Conservation (phyloP, 129 eudicot genomes). For the Silybum marianum region DNA sequence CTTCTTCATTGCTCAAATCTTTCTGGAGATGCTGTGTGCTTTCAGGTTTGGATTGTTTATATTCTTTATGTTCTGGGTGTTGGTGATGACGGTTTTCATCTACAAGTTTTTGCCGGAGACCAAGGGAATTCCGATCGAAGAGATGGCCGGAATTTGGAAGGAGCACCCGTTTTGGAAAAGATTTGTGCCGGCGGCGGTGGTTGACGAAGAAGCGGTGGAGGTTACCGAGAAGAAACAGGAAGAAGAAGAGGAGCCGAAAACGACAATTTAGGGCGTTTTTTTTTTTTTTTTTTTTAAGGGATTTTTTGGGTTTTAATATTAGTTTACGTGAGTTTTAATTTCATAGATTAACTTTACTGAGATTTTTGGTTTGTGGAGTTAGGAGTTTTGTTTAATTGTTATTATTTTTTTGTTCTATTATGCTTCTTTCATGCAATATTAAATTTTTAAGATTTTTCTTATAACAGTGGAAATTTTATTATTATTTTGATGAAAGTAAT, state of each 20-base stretch:
- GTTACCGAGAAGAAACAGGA: background rate
- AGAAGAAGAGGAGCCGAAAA: background rate
- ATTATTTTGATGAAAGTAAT: background rate
- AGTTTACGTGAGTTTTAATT: background rate
- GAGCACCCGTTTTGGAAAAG: constrained; percentile 43
- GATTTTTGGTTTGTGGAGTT: background rate
- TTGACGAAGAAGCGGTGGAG: constrained; percentile 15
- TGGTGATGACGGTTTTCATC: constrained; percentile 42
- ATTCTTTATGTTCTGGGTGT: constrained; percentile 48
- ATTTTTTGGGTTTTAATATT: background rate
- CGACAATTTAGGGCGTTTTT: background rate
- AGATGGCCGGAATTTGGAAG: constrained; percentile 51
- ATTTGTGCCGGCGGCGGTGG: constrained; percentile 25
- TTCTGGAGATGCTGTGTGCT: constrained; percentile 40
- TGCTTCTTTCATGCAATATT: background rate
- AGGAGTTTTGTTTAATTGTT: too few relatives aligned
- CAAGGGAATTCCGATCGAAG: constrained; percentile 59
- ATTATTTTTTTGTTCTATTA: background rate
- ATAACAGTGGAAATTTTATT: too few relatives aligned
- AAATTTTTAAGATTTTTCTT: background rate
- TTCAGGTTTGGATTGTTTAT: constrained; percentile 45
- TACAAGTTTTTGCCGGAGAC: constrained; percentile 47
- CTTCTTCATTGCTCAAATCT: constrained; percentile 51
- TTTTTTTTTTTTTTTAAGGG: background rate
- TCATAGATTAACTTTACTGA: background rate